Base-by-base conservation (phyloP, 352 stramenopile species). In the Phytopythium ostracodes region DNA sequence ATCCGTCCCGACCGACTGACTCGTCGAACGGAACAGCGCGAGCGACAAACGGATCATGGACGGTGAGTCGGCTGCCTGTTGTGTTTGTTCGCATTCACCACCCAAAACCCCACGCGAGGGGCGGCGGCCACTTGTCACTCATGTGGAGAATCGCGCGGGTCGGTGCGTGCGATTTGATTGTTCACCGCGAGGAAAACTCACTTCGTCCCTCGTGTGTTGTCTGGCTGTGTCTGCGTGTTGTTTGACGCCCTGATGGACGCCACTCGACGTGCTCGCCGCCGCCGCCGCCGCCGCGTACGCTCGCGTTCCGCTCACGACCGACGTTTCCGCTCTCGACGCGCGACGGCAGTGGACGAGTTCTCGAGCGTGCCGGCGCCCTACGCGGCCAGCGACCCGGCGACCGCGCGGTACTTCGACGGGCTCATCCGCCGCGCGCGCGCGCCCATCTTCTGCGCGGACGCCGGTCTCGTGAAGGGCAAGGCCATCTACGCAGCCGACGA, bases 381-480 rank as follows among this genome's bases (percentile, higher is more conserved):
- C 66, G 67, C 64, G 11, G 64, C 79, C 11, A 65, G 56, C n/a
- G 79, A 88, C 47, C 63, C 70, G 22, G 67, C 76, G 35, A 83
- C 81, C 7, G 64, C 63, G 47, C 80, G 65, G 0, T 91, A 89
- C 63, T 91, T 89, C 51, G 70, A 85, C 29, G 67, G 86, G 25
- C 68, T 79, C 43, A 89, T 91, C 58, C 82, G 72, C 31, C 83
- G 87, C 44, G 70, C 70, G 25, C 79, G 85, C 9, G 82, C 82
- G 1, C 82, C 82, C 0, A 82, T 91, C 15, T 66, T 85, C 10
- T 89, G 73, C 33, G 78, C 73, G 2, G 81, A 74, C 38, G 79
- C 79, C 10, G 80, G 81, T 10, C 71, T 73, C 24, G 60, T 84
- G 53, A 92, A 89, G 56, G 83, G 83, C 56, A 92, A 92, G 42